Base-by-base conservation (phyloP, 441 rosid genomes). In the Melastoma candidum region DNA sequence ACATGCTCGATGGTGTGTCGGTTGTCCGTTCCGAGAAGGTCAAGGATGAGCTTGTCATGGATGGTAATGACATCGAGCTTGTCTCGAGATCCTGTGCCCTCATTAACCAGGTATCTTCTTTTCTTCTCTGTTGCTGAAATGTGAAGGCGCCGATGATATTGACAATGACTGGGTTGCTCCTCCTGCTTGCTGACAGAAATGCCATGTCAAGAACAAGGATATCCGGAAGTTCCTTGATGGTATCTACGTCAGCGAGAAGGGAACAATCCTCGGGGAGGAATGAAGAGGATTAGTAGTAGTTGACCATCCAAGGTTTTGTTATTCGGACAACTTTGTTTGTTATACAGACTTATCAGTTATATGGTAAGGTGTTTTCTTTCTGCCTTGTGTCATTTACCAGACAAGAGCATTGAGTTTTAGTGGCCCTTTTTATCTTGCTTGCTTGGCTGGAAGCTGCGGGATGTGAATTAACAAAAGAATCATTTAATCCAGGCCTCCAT, bases 151-250 rank as follows among this genome's bases (percentile, higher is more conserved):
- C 0, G 25, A 14, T 29, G 53, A 10, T 11, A 17, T 13, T 11
- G 13, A 47, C 12, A 9, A 29, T 13, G 45, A 48, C 24, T 45
- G 25, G 46, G 36, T 12, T n/a, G 26, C 26, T 12, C 13, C 12
- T 39, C 12, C 3, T 26, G 29, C 43, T 1, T 46, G 52, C 55
- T 29, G 8, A 59, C 84, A 87, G 96, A 87, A 87, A 85, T 85
- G 94, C 55, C 90, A 85, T 65, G 96, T 87, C 49, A 82, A 87
- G 87, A 87, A 85, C 61, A 87, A 87, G 67, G 94, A 85, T 64
- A 87, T 87, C 25, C 74, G 88, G 66, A 84, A 84, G 71, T 84
- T 87, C 66, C 90, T 87, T 0, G 68, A 57, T 10, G 68, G 68
- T 57, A 63, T 63, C 49, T 63, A 63, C 53, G 69, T 65, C 43